These are phyloP conservation scores for Aspergillus sp. DNA, from an alignment of 2,329 filamentous ascomycete species.

Conservation along the genomic window DNA sequence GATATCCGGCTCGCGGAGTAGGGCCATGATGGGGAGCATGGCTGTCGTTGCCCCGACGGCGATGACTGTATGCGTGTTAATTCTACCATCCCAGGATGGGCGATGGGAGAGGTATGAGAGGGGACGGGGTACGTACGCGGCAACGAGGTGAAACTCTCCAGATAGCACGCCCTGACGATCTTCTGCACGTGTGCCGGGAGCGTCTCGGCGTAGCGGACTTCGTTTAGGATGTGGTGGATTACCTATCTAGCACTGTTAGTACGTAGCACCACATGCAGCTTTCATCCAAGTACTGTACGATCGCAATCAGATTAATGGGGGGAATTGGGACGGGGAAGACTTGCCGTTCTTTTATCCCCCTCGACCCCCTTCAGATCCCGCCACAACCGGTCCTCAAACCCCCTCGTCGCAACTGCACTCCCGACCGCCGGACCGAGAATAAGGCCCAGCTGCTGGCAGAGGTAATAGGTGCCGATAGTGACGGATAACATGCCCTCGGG, in stretches of 20 bases:
- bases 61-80: not conserved
- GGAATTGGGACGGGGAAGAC: not conserved
- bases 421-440: slow-evolving; percentile 25
- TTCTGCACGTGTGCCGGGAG: slow-evolving; percentile 13
- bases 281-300: too few species aligned
- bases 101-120: too few species aligned
- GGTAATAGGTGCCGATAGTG: slow-evolving; percentile 25
- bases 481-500: slow-evolving; percentile 15
- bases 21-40: not conserved
- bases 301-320: too few species aligned
- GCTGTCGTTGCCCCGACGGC: not conserved
- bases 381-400: slow-evolving; percentile 19
- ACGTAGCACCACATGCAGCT: too few species aligned
- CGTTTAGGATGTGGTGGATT: slow-evolving; percentile 20
- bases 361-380: too few species aligned
- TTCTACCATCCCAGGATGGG: not conserved
- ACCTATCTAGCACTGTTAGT: slow-evolving; percentile 7
- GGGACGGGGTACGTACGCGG: slow-evolving; percentile 4
- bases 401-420: slow-evolving; percentile 17
- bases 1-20: not conserved
- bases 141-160: slow-evolving; percentile 17
- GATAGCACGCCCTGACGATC: slow-evolving; percentile 20
- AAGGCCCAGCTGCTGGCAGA: slow-evolving; percentile 29
- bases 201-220: slow-evolving; percentile 15
- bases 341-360: not conserved